Evolutionary conservation across 345 rosid genomes (phyloP), one percentile per base, ranked within the genome.

Genomic region (Linum usitatissimum): DNA sequence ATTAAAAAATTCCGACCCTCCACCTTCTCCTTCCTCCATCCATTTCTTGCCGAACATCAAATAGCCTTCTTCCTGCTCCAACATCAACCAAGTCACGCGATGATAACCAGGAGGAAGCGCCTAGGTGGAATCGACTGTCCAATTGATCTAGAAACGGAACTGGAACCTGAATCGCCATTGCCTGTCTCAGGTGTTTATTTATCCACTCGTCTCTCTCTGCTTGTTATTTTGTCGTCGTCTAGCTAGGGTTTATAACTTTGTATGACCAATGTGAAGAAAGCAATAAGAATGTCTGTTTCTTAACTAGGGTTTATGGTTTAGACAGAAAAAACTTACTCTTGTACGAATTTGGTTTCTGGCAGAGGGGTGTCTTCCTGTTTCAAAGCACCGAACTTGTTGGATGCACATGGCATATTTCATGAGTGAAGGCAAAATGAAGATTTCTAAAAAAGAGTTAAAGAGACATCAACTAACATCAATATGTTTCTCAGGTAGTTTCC

Each of bases 311-410:
- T 34, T 7, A 7, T 7, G 38, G 38, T 7, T 34, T 34, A 34
- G 8, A 34, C 38, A 34, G 38, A 4, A 7, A 7, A 34, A 34
- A 7, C 38, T 34, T 34, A 34, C 38, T 4, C 38, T 34, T 7
- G 6, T 31, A 31, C 36, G 15, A 42, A 14, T 42, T 45, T 45
- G 1, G 51, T 45, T 12, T 69, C 15, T 71, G 61, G 68, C 75
- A 79, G 86, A 53, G 53, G 38, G 30, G 40, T 55, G 30, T 64
- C 28, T 55, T 53, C 70, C 42, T 39, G 30, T 67, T 7, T 68
- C 70, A 54, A 78, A 76, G 30, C 91, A 87, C 73, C 84, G 91
- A 5, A 62, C 91, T 0, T 87, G 95, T 73, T 87, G 95, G 95
- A 68, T 72, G 62, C 91, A 83, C 65, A 51, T 75, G 66, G 19